A percentile compares a stretch with the other conserved stretches of the same genome.
These are phyloP conservation scores for Sequoia sempervirens DNA, from an alignment of 75 land plant species.

Conservation along the genomic window DNA sequence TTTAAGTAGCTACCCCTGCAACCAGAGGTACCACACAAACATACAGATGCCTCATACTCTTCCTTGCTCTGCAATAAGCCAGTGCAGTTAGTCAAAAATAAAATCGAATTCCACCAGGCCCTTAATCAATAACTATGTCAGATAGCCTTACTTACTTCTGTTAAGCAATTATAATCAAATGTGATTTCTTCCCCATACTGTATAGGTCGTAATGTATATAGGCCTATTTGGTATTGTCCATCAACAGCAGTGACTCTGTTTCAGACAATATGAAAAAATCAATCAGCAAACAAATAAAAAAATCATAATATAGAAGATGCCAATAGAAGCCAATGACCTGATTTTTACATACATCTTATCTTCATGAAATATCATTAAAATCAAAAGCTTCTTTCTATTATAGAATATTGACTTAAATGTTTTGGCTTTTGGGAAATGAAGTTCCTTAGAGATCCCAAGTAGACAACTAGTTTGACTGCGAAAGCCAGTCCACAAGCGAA, in stretches of 20 bases:
- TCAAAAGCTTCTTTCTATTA: not conserved
- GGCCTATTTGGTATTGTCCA: conserved; percentile 94
- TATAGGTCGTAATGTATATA: conserved; percentile 79
- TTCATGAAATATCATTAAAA: not conserved
- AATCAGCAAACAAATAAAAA: not conserved
- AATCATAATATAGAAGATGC: not conserved
- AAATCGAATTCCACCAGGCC: not conserved
- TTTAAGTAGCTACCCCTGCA: conserved; percentile 97
- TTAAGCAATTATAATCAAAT: conserved; percentile 95
- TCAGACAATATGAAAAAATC: not conserved
- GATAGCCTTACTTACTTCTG: conserved; percentile 56
- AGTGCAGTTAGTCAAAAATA: not conserved
- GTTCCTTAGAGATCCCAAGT: not conserved
- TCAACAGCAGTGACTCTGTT: conserved; percentile 96
- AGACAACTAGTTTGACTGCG: not conserved
- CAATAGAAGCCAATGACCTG: not conserved
- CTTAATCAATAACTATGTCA: not conserved
- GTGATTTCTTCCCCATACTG: conserved; percentile 94
- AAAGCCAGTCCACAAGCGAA: not conserved
- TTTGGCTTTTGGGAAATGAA: not conserved
- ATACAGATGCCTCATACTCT: conserved; percentile 92
- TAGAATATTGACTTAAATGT: not conserved
- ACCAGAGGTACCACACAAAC: conserved; percentile 91
- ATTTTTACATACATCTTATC: not conserved
- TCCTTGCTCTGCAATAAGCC: conserved; percentile 79